Percentiles rank a stretch among this genome's conserved stretches.
Conservation (phyloP, 495 filamentous ascomycete species). For the Penicillium silybi region DNA sequence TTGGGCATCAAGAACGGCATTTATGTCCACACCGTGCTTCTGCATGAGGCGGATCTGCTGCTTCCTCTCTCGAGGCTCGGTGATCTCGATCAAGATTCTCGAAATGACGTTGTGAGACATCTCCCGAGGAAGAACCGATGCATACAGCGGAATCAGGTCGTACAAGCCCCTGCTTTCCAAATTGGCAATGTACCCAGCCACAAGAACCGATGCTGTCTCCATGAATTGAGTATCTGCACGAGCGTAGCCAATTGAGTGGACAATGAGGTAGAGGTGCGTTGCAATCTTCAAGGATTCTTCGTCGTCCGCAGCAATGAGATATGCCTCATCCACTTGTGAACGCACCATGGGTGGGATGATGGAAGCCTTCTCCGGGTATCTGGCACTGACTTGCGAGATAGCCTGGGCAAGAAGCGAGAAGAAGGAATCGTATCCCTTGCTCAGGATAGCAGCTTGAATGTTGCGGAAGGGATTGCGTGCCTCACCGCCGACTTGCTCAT, state of each 20-base stretch:
- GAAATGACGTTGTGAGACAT: slow-evolving; percentile 43
- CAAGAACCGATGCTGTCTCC: slow-evolving; percentile 44
- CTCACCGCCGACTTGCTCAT: slow-evolving; percentile 35
- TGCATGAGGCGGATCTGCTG: slow-evolving; percentile 50
- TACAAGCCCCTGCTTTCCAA: slow-evolving; percentile 64
- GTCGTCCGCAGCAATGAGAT: slow-evolving; percentile 38
- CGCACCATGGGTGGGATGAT: slow-evolving; percentile 33
- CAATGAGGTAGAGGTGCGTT: slow-evolving; percentile 49
- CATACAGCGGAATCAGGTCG: slow-evolving; percentile 81
- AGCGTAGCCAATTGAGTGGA: slow-evolving; percentile 34
- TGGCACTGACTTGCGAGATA: slow-evolving; percentile 30
- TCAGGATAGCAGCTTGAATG: slow-evolving; percentile 46
- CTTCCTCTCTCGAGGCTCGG: slow-evolving; percentile 50
- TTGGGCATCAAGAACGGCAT: slow-evolving; percentile 51
- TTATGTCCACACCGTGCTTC: slow-evolving; percentile 49
- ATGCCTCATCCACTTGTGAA: slow-evolving; percentile 29
- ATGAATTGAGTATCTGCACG: slow-evolving; percentile 30
- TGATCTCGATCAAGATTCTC: slow-evolving; percentile 58
- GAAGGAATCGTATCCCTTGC: slow-evolving; percentile 36
- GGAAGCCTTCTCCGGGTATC: slow-evolving; percentile 13
- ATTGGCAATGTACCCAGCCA: slow-evolving; percentile 72
- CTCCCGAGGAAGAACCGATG: slow-evolving; percentile 61
- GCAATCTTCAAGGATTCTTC: slow-evolving; percentile 40
- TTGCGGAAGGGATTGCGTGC: slow-evolving; percentile 44
- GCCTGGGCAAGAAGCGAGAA: slow-evolving; percentile 37